Conservation (phyloP, 352 stramenopile genomes). For the Peronosclerospora sorghi region DNA sequence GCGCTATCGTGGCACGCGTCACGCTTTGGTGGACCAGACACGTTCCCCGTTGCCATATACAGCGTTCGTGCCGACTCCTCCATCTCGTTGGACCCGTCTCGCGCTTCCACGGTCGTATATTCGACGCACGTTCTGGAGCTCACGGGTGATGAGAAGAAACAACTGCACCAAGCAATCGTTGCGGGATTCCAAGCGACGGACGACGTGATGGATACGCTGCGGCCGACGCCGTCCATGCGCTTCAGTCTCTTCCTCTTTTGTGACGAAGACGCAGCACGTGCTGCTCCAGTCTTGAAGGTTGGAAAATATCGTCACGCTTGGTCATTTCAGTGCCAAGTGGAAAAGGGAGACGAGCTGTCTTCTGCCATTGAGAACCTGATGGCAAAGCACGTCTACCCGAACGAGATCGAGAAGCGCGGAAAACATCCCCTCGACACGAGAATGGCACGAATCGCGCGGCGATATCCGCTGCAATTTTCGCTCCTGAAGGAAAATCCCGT, state of each 20-base stretch:
- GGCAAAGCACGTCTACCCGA: constrained; percentile 30
- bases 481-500: constrained; percentile 47
- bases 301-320: constrained; percentile 61
- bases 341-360: constrained; percentile 16
- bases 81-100: constrained; percentile 5
- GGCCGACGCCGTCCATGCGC: constrained; percentile 4
- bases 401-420: neutral
- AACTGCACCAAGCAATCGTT: constrained; percentile 3
- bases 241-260: constrained; percentile 42
- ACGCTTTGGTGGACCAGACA: constrained; percentile 13
- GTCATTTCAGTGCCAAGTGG: constrained; percentile 23
- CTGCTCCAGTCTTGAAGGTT: constrained; percentile 22
- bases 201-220: constrained; percentile 12
- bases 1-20: constrained; percentile 28
- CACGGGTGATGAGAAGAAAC: constrained; percentile 1
- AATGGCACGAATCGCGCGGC: constrained; percentile 32
- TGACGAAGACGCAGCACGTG: constrained; percentile 8
- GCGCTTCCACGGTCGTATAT: constrained; percentile 11
- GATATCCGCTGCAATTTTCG: constrained; percentile 60
- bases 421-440: constrained; percentile 7
- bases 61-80: constrained; percentile 1
- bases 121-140: constrained; percentile 4
- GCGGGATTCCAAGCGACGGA: constrained; percentile 14
- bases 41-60: constrained; percentile 19
- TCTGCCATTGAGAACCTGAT: constrained; percentile 27